Conservation (phyloP, 768 basidiomycete species). For the Pisolithus sp. region DNA sequence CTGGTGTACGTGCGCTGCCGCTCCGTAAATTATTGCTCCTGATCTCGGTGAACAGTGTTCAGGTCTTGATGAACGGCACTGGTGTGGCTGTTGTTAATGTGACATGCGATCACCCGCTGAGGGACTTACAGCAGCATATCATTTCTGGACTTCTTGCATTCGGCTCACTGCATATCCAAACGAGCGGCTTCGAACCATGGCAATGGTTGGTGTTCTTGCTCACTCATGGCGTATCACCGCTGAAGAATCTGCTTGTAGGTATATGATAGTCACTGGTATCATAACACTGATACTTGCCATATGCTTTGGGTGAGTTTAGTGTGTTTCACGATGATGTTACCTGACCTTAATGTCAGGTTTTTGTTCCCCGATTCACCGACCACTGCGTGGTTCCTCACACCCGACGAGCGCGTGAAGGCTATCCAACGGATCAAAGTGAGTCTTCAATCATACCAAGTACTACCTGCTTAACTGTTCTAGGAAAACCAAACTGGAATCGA, state of each 20-base stretch:
- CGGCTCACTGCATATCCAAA: constrained; percentile 57
- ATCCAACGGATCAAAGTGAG: constrained; percentile 56
- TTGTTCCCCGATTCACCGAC: constrained; percentile 73
- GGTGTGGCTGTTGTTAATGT: constrained; percentile 29
- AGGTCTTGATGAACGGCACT: constrained; percentile 75
- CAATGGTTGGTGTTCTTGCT: constrained; percentile 44
- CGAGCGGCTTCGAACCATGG: constrained; percentile 56
- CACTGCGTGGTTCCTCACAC: constrained; percentile 67
- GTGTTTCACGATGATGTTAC: neutral
- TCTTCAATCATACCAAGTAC: neutral
- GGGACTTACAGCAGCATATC: constrained; percentile 48
- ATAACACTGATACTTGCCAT: constrained; percentile 49
- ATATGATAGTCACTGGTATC: constrained; percentile 64
- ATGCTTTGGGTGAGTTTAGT: constrained; percentile 44
- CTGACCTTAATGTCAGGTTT: constrained; percentile 35
- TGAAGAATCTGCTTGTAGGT: constrained; percentile 28
- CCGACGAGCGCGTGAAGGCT: constrained; percentile 55
- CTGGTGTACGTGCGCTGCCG: constrained; percentile 51
- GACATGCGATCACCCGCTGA: constrained; percentile 3
- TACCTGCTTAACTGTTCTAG: constrained; percentile 21
- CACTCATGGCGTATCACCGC: neutral
- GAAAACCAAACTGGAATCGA: constrained; percentile 78
- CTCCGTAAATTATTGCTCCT: neutral
- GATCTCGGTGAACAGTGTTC: neutral
- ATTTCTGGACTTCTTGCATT: constrained; percentile 65